Base-by-base conservation (phyloP, 1,139 yeast species). In the Zygotorulaspora mrakii region DNA sequence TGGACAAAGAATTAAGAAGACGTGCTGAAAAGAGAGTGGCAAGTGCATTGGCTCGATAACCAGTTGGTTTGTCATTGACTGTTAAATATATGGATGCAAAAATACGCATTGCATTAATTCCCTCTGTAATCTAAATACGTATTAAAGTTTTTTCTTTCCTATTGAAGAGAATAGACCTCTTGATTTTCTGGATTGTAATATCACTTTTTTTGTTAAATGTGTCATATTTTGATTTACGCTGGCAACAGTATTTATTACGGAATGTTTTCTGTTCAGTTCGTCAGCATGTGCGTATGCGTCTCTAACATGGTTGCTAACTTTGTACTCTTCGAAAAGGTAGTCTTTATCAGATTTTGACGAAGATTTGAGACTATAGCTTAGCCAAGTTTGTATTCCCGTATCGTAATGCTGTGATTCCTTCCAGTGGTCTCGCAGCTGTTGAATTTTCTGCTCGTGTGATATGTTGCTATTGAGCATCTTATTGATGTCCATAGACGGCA, bases 1-100 rank as follows among this genome's bases (percentile, higher is more conserved):
- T 91, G 96, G 96, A 91, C 57, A 70, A 73, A 35, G 87, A 83
- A 57, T 84, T 89, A 6, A 74, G 96, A 53, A 71, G 70, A 46
- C 86, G 82, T 53, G 91, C 89, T 3, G 73, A 73, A 45, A 60
- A 66, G 38, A 62, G 70, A 51, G 53, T 66, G 17, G 58, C 65
- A 5, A 66, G 64, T 41, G 49, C 64, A 8, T 47, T 35, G 16
- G 33, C 44, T 17, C 33, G 29, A 17, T 40, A 27, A 30, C 29
- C 33, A 23, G 8, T n/a, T 17, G 12, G 17, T 16, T 27, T 29
- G n/a, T 17, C 17, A 30, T 10, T 10, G n/a, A 10, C 23, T 13
- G 18, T 14, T 21, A 23, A 11, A 12, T 27, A 21, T 18, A 17
- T 11, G 22, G 22, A 20, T 6, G 22, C 6, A 20, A 20, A 20